A percentile compares a stretch with the other conserved stretches of the same genome.
Evolutionary conservation across 1,284 basidiomycete species (phyloP).

Genomic region (Binderoboletus segoi): DNA sequence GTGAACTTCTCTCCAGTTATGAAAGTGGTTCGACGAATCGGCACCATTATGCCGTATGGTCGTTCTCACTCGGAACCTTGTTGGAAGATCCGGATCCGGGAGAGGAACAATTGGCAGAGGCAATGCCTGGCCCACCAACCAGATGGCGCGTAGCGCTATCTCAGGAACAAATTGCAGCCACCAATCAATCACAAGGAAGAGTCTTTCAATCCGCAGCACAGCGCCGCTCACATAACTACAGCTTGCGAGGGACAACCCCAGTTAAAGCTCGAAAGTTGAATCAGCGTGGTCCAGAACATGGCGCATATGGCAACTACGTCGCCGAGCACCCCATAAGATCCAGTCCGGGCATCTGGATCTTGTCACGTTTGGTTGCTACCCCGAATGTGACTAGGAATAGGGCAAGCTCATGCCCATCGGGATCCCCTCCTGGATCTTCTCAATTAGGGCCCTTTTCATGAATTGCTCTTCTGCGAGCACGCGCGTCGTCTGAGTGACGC

Average conservation of each 20-base stretch:
- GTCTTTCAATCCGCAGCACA: conserved; percentile 28
- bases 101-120: conserved; percentile 33
- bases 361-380: conserved; percentile 27
- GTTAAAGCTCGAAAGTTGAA: conserved; percentile 26
- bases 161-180: conserved; percentile 36
- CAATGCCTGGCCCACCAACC: conserved; percentile 33
- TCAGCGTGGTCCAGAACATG: conserved; percentile 36
- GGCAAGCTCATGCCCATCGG: conserved; percentile 51
- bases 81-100: conserved; percentile 37
- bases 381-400: conserved; percentile 38
- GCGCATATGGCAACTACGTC: conserved; percentile 41
- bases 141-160: conserved; percentile 14
- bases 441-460: conserved; percentile 87
- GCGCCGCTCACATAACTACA: conserved; percentile 18
- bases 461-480: conserved; percentile 93
- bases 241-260: conserved; percentile 27
- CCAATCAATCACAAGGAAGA: conserved; percentile 31
- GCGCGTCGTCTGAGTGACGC: conserved; percentile 71
- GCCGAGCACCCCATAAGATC: conserved; percentile 40
- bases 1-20: conserved; percentile 31
- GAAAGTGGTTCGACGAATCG: conserved; percentile 27
- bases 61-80: conserved; percentile 34
- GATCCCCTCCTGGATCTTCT: conserved; percentile 78
- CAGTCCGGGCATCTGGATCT: conserved; percentile 32
- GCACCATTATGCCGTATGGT: conserved; percentile 26